Evolutionary conservation across 1,284 basidiomycete genomes (phyloP).

Genomic region (Cutaneotrichosporon dermatis): DNA sequence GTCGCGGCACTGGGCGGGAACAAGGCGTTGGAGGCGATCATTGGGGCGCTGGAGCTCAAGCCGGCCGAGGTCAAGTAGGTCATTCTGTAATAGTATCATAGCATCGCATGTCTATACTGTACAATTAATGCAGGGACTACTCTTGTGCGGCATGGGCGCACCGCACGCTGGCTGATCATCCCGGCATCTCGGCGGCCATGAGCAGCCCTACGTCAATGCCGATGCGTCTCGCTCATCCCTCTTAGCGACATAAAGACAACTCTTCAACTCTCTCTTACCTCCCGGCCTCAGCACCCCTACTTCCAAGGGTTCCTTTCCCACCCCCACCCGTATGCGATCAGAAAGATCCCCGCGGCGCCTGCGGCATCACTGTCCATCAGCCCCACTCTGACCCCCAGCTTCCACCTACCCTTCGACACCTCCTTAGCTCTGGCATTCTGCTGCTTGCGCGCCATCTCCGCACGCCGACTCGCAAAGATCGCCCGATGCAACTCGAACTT

Average conservation of each 20-base stretch:
- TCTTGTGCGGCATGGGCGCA: too few relatives aligned
- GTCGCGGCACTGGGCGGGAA: conserved; percentile 44
- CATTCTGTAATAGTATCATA: neutral
- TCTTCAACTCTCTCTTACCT: too few relatives aligned
- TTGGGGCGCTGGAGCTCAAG: conserved; percentile 24
- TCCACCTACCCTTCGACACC: conserved; percentile 34
- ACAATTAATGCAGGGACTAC: neutral
- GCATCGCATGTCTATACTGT: conserved; percentile 5
- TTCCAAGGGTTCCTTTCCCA: too few relatives aligned
- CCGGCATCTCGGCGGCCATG: too few relatives aligned
- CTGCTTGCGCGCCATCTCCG: conserved; percentile 35
- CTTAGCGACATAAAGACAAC: too few relatives aligned
- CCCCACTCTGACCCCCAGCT: conserved; percentile 6
- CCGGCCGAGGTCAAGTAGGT: neutral
- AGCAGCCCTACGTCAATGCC: too few relatives aligned
- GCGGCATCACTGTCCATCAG: conserved; percentile 18
- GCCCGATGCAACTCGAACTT: conserved; percentile 45
- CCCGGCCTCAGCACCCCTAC: too few relatives aligned
- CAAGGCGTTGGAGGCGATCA: conserved; percentile 35
- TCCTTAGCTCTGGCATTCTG: conserved; percentile 44
- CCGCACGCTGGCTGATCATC: too few relatives aligned
- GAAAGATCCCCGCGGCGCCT: conserved; percentile 25
- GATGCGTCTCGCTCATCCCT: too few relatives aligned
- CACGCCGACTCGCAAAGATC: conserved; percentile 43
- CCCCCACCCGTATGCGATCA: neutral